phyloP scores from a whole-genome alignment of 2,329 filamentous ascomycete genomes.

The Penicillium sumatraense region DNA sequence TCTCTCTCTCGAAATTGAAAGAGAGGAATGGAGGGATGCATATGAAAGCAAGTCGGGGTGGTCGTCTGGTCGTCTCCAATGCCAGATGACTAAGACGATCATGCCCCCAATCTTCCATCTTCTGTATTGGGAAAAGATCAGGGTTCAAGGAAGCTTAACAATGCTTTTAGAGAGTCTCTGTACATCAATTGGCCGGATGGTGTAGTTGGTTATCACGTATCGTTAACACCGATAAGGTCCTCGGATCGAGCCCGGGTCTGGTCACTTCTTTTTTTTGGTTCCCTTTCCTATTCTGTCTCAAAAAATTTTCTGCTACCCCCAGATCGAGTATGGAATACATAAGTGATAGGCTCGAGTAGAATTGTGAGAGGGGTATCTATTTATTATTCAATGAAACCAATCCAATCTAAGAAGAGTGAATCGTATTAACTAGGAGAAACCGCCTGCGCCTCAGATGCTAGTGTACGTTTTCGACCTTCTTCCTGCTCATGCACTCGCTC shows the following conservation, averaged over 20 bases:
- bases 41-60: slow-evolving; percentile 7
- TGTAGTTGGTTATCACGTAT: slow-evolving; percentile 40
- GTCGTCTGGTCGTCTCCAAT: slow-evolving; percentile 10
- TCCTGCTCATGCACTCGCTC: slow-evolving; percentile 57
- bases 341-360: too few relatives aligned
- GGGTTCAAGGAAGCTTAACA: too few relatives aligned
- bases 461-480: slow-evolving; percentile 16
- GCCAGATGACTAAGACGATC: slow-evolving; percentile 25
- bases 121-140: not conserved
- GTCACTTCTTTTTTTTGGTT: too few relatives aligned
- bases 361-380: slow-evolving; percentile 9
- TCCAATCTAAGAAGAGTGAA: too few relatives aligned
- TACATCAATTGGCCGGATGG: slow-evolving; percentile 33
- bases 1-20: not conserved
- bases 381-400: slow-evolving; percentile 4
- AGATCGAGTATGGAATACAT: too few relatives aligned
- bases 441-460: slow-evolving; percentile 2
- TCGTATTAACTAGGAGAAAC: too few relatives aligned
- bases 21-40: not conserved
- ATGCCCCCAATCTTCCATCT: slow-evolving; percentile 1
- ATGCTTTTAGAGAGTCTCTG: too few relatives aligned
- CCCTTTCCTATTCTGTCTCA: too few relatives aligned
- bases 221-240: slow-evolving; percentile 41
- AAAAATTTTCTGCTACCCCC: too few relatives aligned
- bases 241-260: slow-evolving; percentile 33